Base-by-base conservation (phyloP, 2,329 filamentous ascomycete genomes). In the Xylariaceae sp. region DNA sequence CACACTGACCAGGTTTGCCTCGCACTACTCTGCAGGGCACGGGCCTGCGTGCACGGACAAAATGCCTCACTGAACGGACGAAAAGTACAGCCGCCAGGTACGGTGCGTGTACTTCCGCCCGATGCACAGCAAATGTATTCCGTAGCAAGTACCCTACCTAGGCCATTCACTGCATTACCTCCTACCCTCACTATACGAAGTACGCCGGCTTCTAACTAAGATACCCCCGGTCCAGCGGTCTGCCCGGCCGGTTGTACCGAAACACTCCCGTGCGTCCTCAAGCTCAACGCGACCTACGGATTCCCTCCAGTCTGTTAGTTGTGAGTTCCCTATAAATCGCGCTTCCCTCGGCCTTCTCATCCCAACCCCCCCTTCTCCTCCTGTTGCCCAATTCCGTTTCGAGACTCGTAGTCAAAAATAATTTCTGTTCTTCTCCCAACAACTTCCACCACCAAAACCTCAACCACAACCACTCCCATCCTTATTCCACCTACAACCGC, bases 31-130 rank as follows among this genome's bases (percentile, higher is more conserved):
- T 45, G 42, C 13, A 15, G 13, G 42, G 10, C n/a, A 45, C 42
- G 3, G 57, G 48, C 52, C 60, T 50, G 52, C 34, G 35, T 15
- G 57, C 49, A 51, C 51, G 45, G 58, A 62, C 59, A 63, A 62
- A 63, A 63, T 63, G 59, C 61, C 61, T 63, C 61, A 63, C 54
- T 55, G 39, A 50, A 9, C 37, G 37, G 37, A 42, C 9, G 9
- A 42, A 42, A 42, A 13, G 37, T 42, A 10, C 8, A 42, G 8
- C 37, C 11, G 37, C 4, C 37, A 13, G 11, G 37, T 9, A 42
- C 37, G 11, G 11, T 10, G 8, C 11, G 3, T 42, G 11, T 42
- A 10, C 37, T 13, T 9, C 9, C 37, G 11, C 37, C 8, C 37
- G 7, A 42, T 42, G 23, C 23, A 30, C 23, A 42, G 37, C 37